Base-by-base conservation (phyloP, 768 basidiomycete genomes). In the Boletus patriciae region DNA sequence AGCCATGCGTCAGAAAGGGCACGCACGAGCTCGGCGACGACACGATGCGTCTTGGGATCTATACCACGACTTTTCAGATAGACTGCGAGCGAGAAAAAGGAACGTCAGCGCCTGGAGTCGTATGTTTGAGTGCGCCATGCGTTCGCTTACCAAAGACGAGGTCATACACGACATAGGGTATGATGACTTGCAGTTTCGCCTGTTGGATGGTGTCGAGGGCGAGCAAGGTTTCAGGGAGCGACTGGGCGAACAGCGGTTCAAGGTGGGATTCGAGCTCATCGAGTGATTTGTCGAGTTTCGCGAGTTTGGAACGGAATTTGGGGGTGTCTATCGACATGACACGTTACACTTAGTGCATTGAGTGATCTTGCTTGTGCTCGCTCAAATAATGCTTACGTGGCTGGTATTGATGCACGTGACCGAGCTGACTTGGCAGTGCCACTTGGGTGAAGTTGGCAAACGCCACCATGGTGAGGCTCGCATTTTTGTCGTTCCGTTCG, bases 131-230 rank as follows among this genome's bases (percentile, higher is more conserved):
- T 4, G 13, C 16, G 25, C 4, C 4, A 23, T 9, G 23, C 3
- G 25, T 7, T n/a, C 6, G 76, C 86, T 61, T 60, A 92, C 92
- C 86, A 73, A 92, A 92, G n/a, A 92, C 75, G 11, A 94, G 79
- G 70, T 93, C 91, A 66, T 94, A 91, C 4, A 88, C 79, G 31
- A 91, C 77, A 71, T 94, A 94, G n/a, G 90, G 89, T 42, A 94
- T 66, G 36, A 84, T 76, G 6, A 86, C 85, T 60, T 94, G 88
- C 3, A 93, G 71, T 70, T 92, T 92, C 25, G 91, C 92, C 64
- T 91, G 88, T 57, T 92, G 86, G 21, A 94, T 76, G 8, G 84
- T 82, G 58, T 90, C 85, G 25, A 92, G 77, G 13, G 77, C 77
- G 23, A 86, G 71, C 16, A 86, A 66, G 0, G 85, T 83, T 61